Evolutionary conservation across 169 alveolate species (phyloP).

Genomic region (Plasmodium billcollinsi): DNA sequence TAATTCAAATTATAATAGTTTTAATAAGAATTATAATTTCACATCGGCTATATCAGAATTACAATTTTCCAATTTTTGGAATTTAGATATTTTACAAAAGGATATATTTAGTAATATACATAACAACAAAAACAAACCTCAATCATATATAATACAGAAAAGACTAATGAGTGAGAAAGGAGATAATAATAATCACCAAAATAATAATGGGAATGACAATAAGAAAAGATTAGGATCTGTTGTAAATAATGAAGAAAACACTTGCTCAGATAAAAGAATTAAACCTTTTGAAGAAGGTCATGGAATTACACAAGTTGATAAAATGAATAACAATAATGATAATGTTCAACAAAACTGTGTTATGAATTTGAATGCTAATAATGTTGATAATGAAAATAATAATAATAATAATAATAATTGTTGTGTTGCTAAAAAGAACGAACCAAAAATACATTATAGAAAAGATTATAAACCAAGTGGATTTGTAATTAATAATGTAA

Average conservation of each 20-base stretch:
- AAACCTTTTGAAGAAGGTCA: neutral
- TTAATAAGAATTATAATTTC: constrained; percentile 8
- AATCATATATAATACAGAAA: constrained; percentile 37
- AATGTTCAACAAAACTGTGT: no score
- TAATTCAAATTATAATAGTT: constrained; percentile 19
- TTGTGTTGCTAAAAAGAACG: constrained; percentile 33
- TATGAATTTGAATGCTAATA: neutral
- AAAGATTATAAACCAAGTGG: constrained; percentile 90
- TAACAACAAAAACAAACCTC: constrained; percentile 7
- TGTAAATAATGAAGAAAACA: neutral
- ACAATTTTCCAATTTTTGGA: constrained; percentile 18
- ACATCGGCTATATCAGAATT: constrained; percentile 6
- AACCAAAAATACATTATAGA: constrained; percentile 85
- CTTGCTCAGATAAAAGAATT: neutral
- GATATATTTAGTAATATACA: constrained; percentile 2
- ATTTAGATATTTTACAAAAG: constrained; percentile 36
- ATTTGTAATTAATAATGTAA: constrained; percentile 85
- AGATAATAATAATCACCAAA: constrained; percentile 9
- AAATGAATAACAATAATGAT: neutral
- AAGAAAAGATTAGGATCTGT: constrained; percentile 17
- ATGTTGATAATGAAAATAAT: constrained; percentile 1
- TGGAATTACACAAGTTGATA: neutral
- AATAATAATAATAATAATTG: neutral
- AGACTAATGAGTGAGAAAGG: constrained; percentile 59
- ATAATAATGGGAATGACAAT: constrained; percentile 3